Base-by-base conservation (phyloP, 1,139 yeast species). In the Debaryomycetaceae sp. region DNA sequence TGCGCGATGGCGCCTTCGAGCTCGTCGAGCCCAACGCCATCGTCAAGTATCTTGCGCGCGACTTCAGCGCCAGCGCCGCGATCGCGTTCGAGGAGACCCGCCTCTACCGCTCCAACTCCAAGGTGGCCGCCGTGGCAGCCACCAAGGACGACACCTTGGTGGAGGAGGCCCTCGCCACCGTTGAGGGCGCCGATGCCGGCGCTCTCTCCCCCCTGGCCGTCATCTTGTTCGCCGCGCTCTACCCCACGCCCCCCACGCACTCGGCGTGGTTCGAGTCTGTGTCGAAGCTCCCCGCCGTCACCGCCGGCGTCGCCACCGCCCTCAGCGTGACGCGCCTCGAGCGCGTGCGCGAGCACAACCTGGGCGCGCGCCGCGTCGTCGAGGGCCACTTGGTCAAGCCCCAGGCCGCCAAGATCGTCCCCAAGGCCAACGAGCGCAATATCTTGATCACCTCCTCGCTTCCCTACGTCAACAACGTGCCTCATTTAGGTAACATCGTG, bases 391-490 rank as follows among this genome's bases (percentile, higher is more conserved):
- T 58, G 15, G 71, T 70, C 12, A 59, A 59, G 37, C 42, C 61
- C 18, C 60, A 56, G 31, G 58, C 41, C 3, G 59, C 46, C 18
- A 46, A 53, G 29, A 61, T 65, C 32, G 35, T 53, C 18, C 96
- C 96, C 36, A 75, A 75, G 44, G 64, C 71, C 13, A 74, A 73
- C 32, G 83, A 83, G 59, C 73, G 83, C 51, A 91, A 91, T 57
- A 75, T 91, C 35, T 68, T 91, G 45, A 79, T 91, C 51, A 89
- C 98, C 2, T 89, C 97, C 16, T 97, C 99, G 20, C 74, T 91
- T 49, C 99, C 99, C 10, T 91, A 91, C 49, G 98, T 91, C 36
- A 91, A 91, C 63, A 91, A 91, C 51, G 98, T 91, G 35, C 99
- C 99, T 30, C 99, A 91, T 60, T 72, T 91, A 57, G 99, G 99